Conservation (phyloP, 108 stramenopile genomes). For the Mayamaea pseudoterrestris region DNA sequence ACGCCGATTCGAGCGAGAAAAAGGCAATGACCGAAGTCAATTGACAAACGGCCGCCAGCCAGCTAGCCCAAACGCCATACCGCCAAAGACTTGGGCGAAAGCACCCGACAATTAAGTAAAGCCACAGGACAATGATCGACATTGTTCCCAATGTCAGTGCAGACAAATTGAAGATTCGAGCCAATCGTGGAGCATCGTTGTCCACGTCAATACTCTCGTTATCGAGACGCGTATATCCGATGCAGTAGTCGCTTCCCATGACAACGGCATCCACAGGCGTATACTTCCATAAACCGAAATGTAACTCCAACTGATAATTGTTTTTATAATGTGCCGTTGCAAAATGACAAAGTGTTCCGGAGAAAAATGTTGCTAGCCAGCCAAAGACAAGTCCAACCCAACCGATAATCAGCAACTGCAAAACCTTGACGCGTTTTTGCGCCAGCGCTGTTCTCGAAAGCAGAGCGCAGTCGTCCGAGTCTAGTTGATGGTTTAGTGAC, state of each 20-base stretch:
- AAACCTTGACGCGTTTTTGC: too few relatives aligned
- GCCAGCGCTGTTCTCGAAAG: too few relatives aligned
- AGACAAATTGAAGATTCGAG: slow-evolving; percentile 12
- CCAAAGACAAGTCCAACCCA: slow-evolving; percentile 21
- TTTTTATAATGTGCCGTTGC: slow-evolving; percentile 18
- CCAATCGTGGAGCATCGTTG: slow-evolving; percentile 10
- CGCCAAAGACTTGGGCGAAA: slow-evolving; percentile 16
- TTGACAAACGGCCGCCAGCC: slow-evolving; percentile 20
- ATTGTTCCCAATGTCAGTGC: slow-evolving; percentile 17
- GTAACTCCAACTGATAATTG: too few relatives aligned
- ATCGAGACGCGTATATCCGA: too few relatives aligned
- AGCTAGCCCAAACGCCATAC: slow-evolving; percentile 12
- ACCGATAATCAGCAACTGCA: slow-evolving; percentile 30
- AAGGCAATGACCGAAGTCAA: slow-evolving; percentile 10
- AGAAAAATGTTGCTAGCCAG: slow-evolving; percentile 22
- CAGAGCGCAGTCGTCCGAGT: too few relatives aligned
- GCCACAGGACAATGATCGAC: slow-evolving; percentile 27
- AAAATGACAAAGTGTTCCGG: slow-evolving; percentile 30
- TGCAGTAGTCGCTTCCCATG: slow-evolving; percentile 31
- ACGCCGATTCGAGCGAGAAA: slow-evolving; percentile 18
- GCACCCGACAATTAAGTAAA: slow-evolving; percentile 28
- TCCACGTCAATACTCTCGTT: slow-evolving; percentile 13
- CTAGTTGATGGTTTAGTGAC: too few relatives aligned
- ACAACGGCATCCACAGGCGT: slow-evolving; percentile 27
- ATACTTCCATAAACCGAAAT: slow-evolving; percentile 45